phyloP scores from a whole-genome alignment of 371 early-diverging fungal species.

The Saksenaea oblongispora region DNA sequence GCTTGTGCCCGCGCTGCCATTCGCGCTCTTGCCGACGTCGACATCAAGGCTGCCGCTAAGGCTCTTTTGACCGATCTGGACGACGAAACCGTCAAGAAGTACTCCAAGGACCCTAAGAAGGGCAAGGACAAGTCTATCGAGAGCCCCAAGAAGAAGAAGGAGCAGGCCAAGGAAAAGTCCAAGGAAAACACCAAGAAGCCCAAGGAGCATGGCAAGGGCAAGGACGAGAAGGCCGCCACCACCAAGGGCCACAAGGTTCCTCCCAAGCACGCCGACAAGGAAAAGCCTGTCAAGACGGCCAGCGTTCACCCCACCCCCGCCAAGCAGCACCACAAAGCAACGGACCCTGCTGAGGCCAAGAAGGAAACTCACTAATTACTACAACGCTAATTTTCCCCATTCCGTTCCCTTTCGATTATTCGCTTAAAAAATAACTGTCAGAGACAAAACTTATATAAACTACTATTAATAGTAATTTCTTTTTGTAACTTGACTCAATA shows the following conservation, averaged over 20 bases:
- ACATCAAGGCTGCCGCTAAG: slow-evolving; percentile 4
- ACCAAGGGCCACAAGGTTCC: not conserved
- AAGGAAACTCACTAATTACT: too few relatives aligned
- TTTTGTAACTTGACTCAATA: too few relatives aligned
- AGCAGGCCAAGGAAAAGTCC: not conserved
- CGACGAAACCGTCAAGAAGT: too few relatives aligned
- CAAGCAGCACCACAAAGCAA: not conserved
- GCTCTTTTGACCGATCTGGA: not conserved
- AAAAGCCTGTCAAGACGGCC: not conserved
- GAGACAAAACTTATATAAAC: too few relatives aligned
- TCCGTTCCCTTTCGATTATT: too few relatives aligned
- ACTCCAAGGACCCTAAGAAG: too few relatives aligned
- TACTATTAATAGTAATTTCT: too few relatives aligned
- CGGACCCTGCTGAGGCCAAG: too few relatives aligned
- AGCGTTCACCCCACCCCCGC: not conserved
- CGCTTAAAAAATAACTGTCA: too few relatives aligned
- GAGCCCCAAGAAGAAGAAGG: not conserved
- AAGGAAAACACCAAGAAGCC: not conserved
- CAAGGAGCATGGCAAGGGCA: not conserved
- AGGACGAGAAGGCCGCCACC: not conserved
- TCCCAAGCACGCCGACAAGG: not conserved
- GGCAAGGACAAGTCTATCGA: too few relatives aligned
- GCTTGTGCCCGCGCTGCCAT: slow-evolving; percentile 6
- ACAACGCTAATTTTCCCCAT: too few relatives aligned
- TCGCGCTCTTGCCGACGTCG: not conserved